Evolutionary conservation across 257 asterid species (phyloP).

Genomic region (Solanum megistacrolobum): DNA sequence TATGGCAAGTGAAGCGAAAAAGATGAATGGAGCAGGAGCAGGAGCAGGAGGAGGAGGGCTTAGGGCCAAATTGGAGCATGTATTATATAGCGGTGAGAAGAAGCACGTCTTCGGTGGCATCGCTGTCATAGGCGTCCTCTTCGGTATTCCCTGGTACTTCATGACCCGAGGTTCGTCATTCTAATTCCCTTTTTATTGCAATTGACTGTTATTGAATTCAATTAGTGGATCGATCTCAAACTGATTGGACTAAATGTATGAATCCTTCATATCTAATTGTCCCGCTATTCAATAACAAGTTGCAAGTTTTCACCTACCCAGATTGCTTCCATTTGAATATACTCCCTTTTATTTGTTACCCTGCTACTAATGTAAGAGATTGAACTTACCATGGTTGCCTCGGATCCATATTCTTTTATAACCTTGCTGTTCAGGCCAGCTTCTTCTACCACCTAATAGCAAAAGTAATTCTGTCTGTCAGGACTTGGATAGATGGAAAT

Average conservation of each 20-base stretch:
- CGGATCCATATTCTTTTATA: not conserved
- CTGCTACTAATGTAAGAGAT: not conserved
- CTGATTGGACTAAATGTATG: not conserved
- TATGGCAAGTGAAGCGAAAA: conserved; percentile 46
- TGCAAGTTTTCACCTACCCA: not conserved
- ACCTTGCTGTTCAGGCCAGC: not conserved
- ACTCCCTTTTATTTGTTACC: not conserved
- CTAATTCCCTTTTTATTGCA: not conserved
- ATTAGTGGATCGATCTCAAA: not conserved
- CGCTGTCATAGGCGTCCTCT: conserved; percentile 50
- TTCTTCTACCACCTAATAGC: not conserved
- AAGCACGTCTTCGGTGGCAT: conserved; percentile 80
- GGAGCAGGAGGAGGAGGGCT: conserved; percentile 32
- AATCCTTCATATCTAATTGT: not conserved
- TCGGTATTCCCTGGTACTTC: conserved; percentile 84
- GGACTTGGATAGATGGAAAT: not conserved
- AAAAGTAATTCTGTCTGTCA: not conserved
- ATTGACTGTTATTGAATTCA: not conserved
- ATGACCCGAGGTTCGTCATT: conserved; percentile 55
- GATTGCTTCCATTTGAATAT: not conserved
- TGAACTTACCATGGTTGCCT: conserved; percentile 64
- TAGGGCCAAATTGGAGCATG: conserved; percentile 50
- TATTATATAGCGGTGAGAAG: conserved; percentile 76
- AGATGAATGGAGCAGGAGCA: conserved; percentile 20
- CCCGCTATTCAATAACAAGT: not conserved